phyloP scores from a whole-genome alignment of 805 yeast genomes.

The Metschnikowia matae region DNA sequence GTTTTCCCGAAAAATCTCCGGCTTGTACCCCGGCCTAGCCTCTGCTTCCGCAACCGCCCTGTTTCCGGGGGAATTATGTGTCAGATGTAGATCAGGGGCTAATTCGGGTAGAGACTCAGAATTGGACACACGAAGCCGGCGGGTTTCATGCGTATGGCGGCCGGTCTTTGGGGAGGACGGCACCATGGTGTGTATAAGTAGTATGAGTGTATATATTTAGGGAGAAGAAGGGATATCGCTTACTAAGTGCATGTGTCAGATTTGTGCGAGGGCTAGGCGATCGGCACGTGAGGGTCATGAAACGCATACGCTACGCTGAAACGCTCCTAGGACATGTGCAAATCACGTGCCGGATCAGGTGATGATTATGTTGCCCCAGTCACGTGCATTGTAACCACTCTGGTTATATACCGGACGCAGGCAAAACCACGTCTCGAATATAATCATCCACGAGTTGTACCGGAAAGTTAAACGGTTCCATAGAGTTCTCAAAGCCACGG shows the following conservation, averaged over 20 bases:
- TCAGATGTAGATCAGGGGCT: not conserved
- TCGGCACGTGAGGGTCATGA: conserved; percentile 5
- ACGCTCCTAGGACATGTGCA: not conserved
- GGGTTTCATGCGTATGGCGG: not conserved
- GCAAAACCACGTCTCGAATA: conserved; percentile 10
- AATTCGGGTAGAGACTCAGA: not conserved
- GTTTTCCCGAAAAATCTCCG: not conserved
- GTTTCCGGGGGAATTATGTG: not conserved
- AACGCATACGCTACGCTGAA: not conserved
- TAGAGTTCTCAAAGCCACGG: conserved; percentile 9
- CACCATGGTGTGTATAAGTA: not conserved
- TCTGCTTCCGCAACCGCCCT: not conserved
- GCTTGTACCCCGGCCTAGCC: not conserved
- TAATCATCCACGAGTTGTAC: conserved; percentile 11
- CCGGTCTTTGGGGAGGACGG: not conserved
- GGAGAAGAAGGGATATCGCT: not conserved
- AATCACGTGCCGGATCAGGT: not conserved
- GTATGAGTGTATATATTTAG: not conserved
- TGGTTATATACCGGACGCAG: conserved; percentile 3
- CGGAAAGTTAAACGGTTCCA: conserved; percentile 10
- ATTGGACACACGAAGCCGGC: not conserved
- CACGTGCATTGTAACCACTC: not conserved
- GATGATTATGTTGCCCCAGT: not conserved
- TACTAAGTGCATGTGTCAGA: conserved; percentile 3
- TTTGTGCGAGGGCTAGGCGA: conserved; percentile 3